These are phyloP conservation scores for Pyrus bretschneideri DNA, from an alignment of 306 rosid genomes.

Conservation along the genomic window DNA sequence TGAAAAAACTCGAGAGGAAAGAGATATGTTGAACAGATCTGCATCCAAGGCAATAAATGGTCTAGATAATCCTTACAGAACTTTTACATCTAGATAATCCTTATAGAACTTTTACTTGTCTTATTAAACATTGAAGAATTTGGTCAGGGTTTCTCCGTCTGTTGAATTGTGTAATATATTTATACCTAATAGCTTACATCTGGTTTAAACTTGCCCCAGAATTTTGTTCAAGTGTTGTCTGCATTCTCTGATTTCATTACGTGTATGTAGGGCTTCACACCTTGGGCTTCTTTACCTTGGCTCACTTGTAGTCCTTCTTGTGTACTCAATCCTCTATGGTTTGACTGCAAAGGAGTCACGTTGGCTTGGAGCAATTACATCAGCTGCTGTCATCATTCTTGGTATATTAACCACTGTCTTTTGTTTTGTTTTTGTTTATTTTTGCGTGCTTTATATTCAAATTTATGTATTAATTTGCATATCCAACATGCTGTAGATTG, in stretches of 20 bases:
- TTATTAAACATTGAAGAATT: not conserved
- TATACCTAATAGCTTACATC: not conserved
- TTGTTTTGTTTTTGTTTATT: slow-evolving; percentile 11
- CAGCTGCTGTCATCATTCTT: slow-evolving; percentile 93
- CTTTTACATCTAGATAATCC: not conserved
- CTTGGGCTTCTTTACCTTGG: slow-evolving; percentile 90
- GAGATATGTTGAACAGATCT: not conserved
- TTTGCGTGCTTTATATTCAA: slow-evolving; percentile 1
- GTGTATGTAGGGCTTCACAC: slow-evolving; percentile 82
- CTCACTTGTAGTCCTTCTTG: slow-evolving; percentile 77
- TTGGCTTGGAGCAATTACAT: slow-evolving; percentile 95
- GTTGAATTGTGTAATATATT: not conserved
- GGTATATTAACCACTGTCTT: slow-evolving; percentile 40
- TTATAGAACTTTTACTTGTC: not conserved
- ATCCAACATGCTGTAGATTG: slow-evolving; percentile 58
- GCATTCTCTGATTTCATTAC: slow-evolving; percentile 1
- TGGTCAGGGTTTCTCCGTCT: not conserved
- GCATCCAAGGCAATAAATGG: not conserved
- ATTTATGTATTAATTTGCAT: not conserved
- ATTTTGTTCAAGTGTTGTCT: not conserved
- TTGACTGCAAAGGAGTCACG: slow-evolving; percentile 69
- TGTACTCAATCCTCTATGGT: slow-evolving; percentile 89
- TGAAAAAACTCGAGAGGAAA: not conserved
- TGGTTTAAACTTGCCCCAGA: not conserved
- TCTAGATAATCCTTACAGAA: not conserved